Evolutionary conservation across 2,329 filamentous ascomycete genomes (phyloP).

Genomic region (Aureobasidium lini): DNA sequence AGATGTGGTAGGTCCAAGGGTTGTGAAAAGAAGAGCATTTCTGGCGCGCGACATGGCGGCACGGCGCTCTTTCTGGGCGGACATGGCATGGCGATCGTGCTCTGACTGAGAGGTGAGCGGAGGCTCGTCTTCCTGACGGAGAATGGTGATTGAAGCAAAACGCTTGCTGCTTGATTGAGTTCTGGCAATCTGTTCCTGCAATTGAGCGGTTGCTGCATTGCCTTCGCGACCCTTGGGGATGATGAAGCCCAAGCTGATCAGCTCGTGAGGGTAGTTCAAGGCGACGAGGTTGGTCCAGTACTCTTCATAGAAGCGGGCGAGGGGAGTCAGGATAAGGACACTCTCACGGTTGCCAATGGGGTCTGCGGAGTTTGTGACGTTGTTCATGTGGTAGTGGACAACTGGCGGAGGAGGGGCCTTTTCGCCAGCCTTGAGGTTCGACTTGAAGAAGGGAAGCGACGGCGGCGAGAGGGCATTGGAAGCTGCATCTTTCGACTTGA

Average conservation of each 20-base stretch:
- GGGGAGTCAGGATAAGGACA: conserved; percentile 83
- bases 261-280: conserved; percentile 82
- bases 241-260: conserved; percentile 94
- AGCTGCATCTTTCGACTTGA: conserved; percentile 48
- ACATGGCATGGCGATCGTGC: conserved; percentile 81
- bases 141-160: conserved; percentile 88
- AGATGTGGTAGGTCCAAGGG: conserved; percentile 78
- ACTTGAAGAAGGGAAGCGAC: conserved; percentile 66
- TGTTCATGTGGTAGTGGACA: conserved; percentile 89
- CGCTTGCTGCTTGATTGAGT: conserved; percentile 79
- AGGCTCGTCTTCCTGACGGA: conserved; percentile 89
- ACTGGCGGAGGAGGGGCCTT: conserved; percentile 69
- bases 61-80: conserved; percentile 78
- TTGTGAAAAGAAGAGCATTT: conserved; percentile 93
- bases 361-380: conserved; percentile 72
- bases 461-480: conserved; percentile 66
- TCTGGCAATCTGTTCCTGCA: conserved; percentile 78
- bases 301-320: conserved; percentile 84
- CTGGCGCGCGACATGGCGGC: conserved; percentile 88
- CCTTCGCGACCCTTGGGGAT: conserved; percentile 89
- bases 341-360: conserved; percentile 75
- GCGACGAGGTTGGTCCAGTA: conserved; percentile 93
- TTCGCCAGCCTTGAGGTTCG: conserved; percentile 47
- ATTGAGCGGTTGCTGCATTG: conserved; percentile 71
- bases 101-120: conserved; percentile 76